These are phyloP conservation scores for Sporothrix pseudoabietina DNA, from an alignment of 2,329 filamentous ascomycete genomes.

Conservation along the genomic window DNA sequence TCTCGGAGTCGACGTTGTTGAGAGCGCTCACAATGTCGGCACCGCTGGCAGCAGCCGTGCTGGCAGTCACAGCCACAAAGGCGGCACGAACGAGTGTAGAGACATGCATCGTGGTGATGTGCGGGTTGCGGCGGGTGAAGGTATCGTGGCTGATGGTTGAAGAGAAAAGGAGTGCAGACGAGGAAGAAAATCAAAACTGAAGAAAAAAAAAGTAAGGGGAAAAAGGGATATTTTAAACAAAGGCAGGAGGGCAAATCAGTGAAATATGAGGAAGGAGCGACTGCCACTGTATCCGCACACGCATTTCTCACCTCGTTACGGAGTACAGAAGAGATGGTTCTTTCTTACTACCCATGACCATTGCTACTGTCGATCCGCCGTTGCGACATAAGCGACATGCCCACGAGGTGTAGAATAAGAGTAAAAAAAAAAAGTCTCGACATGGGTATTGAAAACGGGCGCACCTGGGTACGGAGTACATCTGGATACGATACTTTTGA, in stretches of 20 bases:
- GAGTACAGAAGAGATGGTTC: not conserved
- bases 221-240: not conserved
- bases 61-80: not conserved
- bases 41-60: slow-evolving; percentile 13
- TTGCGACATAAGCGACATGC: not conserved
- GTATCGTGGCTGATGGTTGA: not conserved
- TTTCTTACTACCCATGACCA: not conserved
- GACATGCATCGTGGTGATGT: slow-evolving; percentile 1
- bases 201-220: not conserved
- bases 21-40: slow-evolving; percentile 25
- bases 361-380: not conserved
- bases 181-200: not conserved
- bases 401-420: not conserved
- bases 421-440: not conserved
- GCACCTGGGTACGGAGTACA: not conserved
- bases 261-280: not conserved
- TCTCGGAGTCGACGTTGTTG: slow-evolving; percentile 23
- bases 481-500: not conserved
- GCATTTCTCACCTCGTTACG: not conserved
- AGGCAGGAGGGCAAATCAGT: not conserved
- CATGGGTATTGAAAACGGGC: not conserved
- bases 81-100: not conserved
- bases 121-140: not conserved
- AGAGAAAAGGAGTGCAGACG: not conserved
- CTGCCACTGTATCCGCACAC: not conserved